Evolutionary conservation across 306 rosid species (phyloP).

Genomic region (Rosa persica): DNA sequence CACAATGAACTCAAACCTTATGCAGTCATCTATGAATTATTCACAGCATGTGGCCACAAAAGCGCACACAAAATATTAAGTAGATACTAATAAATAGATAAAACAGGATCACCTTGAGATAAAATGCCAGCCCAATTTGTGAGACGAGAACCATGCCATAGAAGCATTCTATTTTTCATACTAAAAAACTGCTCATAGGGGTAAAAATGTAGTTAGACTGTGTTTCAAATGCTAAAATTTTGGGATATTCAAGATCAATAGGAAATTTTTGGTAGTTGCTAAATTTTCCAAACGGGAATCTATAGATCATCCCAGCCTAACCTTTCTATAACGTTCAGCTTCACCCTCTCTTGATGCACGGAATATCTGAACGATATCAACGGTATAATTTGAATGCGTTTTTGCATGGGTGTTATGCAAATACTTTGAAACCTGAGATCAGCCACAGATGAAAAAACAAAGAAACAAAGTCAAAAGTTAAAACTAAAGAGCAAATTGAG

Average conservation of each 20-base stretch:
- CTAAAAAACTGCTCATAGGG: constrained; percentile 57
- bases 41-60: constrained; percentile 13
- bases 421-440: constrained; percentile 70
- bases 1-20: constrained; percentile 19
- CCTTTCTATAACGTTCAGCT: constrained; percentile 74
- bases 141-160: constrained; percentile 98
- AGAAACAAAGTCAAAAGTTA: constrained; percentile 2
- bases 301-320: constrained; percentile 30
- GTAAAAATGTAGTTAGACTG: constrained; percentile 12
- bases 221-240: constrained; percentile 15
- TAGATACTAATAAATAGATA: constrained; percentile 13
- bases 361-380: constrained; percentile 70
- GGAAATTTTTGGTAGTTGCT: constrained; percentile 5
- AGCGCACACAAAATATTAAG: constrained; percentile 3
- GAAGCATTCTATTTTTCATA: constrained; percentile 74
- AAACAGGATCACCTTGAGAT: constrained; percentile 72
- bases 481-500: constrained; percentile 18
- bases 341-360: constrained; percentile 66
- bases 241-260: constrained; percentile 9
- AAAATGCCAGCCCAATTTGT: constrained; percentile 97
- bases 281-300: constrained; percentile 7
- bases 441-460: not conserved
- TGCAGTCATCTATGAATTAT: constrained; percentile 20
- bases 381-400: constrained; percentile 80
- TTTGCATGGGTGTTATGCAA: constrained; percentile 81